Conservation (phyloP, 306 rosid genomes). For the Senna tora region DNA sequence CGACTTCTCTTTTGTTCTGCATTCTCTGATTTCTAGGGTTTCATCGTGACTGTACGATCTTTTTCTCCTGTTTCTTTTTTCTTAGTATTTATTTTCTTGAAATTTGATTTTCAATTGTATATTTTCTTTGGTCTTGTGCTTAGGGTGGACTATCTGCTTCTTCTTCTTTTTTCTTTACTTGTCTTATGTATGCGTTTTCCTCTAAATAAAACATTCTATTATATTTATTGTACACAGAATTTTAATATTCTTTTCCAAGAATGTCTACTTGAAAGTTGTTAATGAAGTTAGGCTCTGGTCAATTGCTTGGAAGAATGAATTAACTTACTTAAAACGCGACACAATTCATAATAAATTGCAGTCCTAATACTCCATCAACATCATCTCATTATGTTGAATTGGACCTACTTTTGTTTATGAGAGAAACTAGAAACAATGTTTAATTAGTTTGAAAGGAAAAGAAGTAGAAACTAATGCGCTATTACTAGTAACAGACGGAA, state of each 20-base stretch:
- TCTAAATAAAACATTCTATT: neutral
- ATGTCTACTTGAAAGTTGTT: neutral
- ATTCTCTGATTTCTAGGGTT: conserved; percentile 36
- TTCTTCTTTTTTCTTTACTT: neutral
- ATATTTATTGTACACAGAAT: neutral
- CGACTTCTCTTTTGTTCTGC: conserved; percentile 4
- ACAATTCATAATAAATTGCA: neutral
- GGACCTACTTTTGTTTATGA: neutral
- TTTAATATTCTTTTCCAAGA: neutral
- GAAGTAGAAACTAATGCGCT: neutral
- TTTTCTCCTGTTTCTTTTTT: neutral
- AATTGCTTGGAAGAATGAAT: conserved; percentile 15
- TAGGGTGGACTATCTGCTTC: neutral
- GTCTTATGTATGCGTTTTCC: neutral
- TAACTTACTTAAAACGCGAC: neutral
- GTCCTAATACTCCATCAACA: neutral
- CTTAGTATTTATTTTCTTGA: neutral
- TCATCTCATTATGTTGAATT: neutral
- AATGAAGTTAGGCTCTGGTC: neutral
- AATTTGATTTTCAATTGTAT: neutral
- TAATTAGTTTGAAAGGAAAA: neutral
- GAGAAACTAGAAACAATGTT: neutral
- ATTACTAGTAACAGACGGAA: neutral
- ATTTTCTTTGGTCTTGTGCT: neutral
- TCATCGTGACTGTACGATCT: neutral